Percentiles rank a stretch among this genome's conserved stretches.
phyloP scores from a whole-genome alignment of 805 yeast species.

The Jamesozyma gamospora region DNA sequence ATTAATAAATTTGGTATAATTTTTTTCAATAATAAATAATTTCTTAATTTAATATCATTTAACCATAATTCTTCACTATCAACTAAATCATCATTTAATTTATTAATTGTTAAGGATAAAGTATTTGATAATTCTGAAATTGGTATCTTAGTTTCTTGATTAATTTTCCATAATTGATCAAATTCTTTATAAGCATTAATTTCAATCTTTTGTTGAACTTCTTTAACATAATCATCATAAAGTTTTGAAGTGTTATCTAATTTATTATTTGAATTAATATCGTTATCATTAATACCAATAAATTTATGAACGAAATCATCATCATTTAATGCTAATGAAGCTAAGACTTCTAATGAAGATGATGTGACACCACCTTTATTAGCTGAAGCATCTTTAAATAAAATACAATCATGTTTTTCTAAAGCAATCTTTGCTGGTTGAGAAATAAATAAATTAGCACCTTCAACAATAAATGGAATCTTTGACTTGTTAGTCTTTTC shows the following conservation, averaged over 20 bases:
- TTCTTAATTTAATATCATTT: conserved; percentile 66
- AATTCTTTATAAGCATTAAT: conserved; percentile 78
- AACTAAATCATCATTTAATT: conserved; percentile 76
- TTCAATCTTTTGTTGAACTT: conserved; percentile 69
- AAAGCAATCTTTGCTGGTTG: conserved; percentile 83
- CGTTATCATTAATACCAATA: conserved; percentile 32
- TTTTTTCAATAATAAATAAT: conserved; percentile 54
- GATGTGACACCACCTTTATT: conserved; percentile 99
- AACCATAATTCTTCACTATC: conserved; percentile 75
- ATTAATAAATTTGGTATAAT: conserved; percentile 72
- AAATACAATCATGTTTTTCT: conserved; percentile 77
- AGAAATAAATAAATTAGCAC: conserved; percentile 92
- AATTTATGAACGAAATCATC: conserved; percentile 67
- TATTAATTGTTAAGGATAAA: conserved; percentile 72
- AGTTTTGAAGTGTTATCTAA: conserved; percentile 28
- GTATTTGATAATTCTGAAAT: conserved; percentile 66
- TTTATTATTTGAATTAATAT: conserved; percentile 7
- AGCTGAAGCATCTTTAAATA: conserved; percentile 93
- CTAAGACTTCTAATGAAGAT: conserved; percentile 88
- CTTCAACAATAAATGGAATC: conserved; percentile 88
- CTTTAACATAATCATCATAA: conserved; percentile 72
- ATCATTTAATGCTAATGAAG: conserved; percentile 86
- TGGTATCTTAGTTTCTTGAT: conserved; percentile 52
- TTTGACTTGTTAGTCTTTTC: conserved; percentile 62
- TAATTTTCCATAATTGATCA: conserved; percentile 74